These are phyloP conservation scores for Pseudogymnoascus sp. DNA, from an alignment of 2,329 filamentous ascomycete species.

Conservation along the genomic window DNA sequence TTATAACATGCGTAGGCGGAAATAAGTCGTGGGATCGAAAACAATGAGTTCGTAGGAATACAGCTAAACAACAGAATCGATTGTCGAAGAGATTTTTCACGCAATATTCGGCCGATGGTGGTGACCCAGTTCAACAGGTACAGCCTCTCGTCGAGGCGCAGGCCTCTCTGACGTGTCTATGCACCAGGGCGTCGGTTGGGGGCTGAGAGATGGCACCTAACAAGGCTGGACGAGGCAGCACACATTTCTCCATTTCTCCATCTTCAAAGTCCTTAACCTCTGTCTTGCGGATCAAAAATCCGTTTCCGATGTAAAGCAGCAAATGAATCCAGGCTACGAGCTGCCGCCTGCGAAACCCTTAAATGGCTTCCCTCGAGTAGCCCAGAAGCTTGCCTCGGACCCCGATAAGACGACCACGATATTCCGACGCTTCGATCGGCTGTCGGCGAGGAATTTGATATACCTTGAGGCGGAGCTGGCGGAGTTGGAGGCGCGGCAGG, in stretches of 20 bases:
- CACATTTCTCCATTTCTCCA: neutral
- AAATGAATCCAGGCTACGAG: neutral
- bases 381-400: neutral
- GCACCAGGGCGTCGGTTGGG: neutral
- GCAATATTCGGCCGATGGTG: neutral
- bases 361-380: constrained; percentile 1
- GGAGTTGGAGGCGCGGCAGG: constrained; percentile 8
- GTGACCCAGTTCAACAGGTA: neutral
- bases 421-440: constrained; percentile 8
- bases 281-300: neutral
- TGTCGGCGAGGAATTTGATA: constrained; percentile 10
- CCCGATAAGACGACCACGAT: constrained; percentile 8
- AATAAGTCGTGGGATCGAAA: neutral
- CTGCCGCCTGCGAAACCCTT: neutral
- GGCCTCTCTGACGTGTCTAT: neutral
- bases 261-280: neutral
- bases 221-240: neutral
- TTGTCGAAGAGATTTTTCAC: neutral
- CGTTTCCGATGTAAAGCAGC: neutral
- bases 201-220: neutral
- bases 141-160: neutral
- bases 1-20: neutral
- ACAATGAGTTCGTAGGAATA: neutral
- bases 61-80: neutral
- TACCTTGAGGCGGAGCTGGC: constrained; percentile 9